Base-by-base conservation (phyloP, 2,329 filamentous ascomycete species). In the Arthrobotrys conoides region DNA sequence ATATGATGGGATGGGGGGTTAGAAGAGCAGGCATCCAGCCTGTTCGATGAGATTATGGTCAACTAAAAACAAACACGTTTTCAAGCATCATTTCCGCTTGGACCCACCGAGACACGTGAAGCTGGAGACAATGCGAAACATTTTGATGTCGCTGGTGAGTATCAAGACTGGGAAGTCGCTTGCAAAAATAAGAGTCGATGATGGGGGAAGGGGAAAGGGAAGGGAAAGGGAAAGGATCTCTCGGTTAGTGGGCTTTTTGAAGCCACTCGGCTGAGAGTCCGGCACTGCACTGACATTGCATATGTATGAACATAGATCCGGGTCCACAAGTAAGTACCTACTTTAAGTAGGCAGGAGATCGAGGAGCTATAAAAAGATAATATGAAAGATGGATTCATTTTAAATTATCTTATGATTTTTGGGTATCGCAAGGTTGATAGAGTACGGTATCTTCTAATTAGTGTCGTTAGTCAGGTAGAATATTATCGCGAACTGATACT, bases 31-130 rank as follows among this genome's bases (percentile, higher is more conserved):
- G 70, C 70, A 73, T 73, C 61, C 61, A 44, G 70, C 70, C 70
- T 73, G 70, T 73, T 73, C 24, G 61, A 55, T 73, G 51, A 73
- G 65, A 73, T 73, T 73, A 41, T 30, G 24, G 57, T 55, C 67
- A n/a, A 38, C 63, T 76, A 69, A 67, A 30, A 66, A 63, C 59
- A 72, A 72, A 71, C 75, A 70, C 66, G 72, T 76, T 76, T 76
- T 48, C 20, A 33, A 71, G 68, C 51, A 68, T 78, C 75, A 78
- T 78, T 69, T 78, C 75, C 75, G 75, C 75, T 78, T 55, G 64
- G 75, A 44, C 68, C 75, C 64, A 55, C 53, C 51, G 57, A 63
- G 64, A 78, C 75, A 78, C 75, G 75, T 78, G 75, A 78, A 78
- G 75, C 27, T 57, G 24, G 48, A 27, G 57, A 24, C 57, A 61